Evolutionary conservation across 345 rosid species (phyloP).

Genomic region (Sisymbrium irio): DNA sequence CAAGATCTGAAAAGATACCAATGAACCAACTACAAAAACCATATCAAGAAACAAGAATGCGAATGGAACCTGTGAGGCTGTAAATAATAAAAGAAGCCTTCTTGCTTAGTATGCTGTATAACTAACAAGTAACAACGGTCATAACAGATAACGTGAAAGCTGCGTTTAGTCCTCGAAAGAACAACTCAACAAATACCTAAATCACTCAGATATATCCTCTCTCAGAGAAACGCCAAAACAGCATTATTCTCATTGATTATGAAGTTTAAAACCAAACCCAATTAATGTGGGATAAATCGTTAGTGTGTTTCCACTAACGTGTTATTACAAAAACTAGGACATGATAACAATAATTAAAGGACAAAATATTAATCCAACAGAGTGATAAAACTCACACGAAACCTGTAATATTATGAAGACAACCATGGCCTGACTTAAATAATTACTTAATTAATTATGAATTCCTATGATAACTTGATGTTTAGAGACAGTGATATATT

Average conservation of each 20-base stretch:
- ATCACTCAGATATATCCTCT: background rate
- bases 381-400: too few species aligned
- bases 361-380: too few species aligned
- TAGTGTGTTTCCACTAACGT: too few species aligned
- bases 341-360: too few species aligned
- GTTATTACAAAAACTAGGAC: too few species aligned
- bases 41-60: background rate
- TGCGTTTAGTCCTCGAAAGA: conserved; percentile 80
- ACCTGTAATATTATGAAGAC: background rate
- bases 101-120: conserved; percentile 86
- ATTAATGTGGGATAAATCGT: too few species aligned
- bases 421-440: background rate
- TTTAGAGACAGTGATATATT: background rate
- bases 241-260: too few species aligned
- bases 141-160: conserved; percentile 79
- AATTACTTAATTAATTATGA: background rate
- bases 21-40: conserved; percentile 65
- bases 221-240: conserved; percentile 27
- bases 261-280: too few species aligned
- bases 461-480: background rate
- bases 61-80: conserved; percentile 78
- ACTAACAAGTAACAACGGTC: conserved; percentile 66
- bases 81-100: conserved; percentile 93
- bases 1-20: conserved; percentile 87
- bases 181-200: conserved; percentile 55